Percentiles rank a stretch among this genome's conserved stretches.
Conservation (phyloP, 768 basidiomycete species). For the Termitomyces sp. region DNA sequence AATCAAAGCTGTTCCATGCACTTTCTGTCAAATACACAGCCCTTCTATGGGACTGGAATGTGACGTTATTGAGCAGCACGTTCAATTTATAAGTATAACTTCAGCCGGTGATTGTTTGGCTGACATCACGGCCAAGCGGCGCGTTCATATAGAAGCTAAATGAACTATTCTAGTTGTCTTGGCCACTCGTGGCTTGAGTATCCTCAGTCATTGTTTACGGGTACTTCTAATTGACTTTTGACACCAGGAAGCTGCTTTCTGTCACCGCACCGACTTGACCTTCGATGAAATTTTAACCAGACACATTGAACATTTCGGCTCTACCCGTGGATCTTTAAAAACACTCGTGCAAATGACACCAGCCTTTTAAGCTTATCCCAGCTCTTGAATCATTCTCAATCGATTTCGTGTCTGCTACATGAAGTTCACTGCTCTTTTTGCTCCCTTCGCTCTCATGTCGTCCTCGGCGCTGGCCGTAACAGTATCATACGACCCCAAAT, state of each 20-base stretch:
- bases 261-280: background rate
- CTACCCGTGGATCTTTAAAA: background rate
- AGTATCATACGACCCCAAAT: constrained; percentile 33
- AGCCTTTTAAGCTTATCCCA: background rate
- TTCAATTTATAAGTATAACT: background rate
- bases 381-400: background rate
- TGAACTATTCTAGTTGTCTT: background rate
- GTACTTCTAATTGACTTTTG: background rate
- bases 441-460: constrained; percentile 10
- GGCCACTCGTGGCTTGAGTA: background rate
- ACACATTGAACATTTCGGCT: background rate
- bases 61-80: background rate
- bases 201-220: background rate
- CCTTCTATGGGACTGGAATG: background rate
- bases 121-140: background rate
- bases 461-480: constrained; percentile 7
- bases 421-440: constrained; percentile 11
- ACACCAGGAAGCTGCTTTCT: background rate
- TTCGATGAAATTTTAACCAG: background rate
- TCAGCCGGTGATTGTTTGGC: background rate
- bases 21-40: background rate
- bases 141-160: background rate
- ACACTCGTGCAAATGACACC: background rate
- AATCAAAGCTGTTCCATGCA: background rate
- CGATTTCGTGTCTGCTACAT: background rate